Conservation (phyloP, 1,284 basidiomycete species). For the Wolfiporia cocos region DNA sequence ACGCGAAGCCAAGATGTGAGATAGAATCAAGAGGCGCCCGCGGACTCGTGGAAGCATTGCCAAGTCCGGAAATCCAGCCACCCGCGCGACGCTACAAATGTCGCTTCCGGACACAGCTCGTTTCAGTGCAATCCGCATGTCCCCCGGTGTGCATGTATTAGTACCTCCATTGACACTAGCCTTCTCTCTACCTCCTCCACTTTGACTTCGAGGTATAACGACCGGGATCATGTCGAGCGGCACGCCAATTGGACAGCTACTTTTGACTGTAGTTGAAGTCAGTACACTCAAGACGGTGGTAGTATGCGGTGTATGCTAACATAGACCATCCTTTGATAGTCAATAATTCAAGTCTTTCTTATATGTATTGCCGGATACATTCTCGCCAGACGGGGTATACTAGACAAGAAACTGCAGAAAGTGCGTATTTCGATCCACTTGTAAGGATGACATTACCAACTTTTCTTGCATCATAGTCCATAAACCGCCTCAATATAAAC, state of each 20-base stretch:
- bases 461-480: constrained; percentile 22
- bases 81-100: no score
- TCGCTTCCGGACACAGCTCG: no score
- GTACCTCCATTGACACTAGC: no score
- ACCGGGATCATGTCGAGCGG: constrained; percentile 5
- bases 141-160: no score
- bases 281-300: constrained; percentile 44
- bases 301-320: constrained; percentile 32
- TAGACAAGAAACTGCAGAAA: constrained; percentile 89
- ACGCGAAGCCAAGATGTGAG: no score
- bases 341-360: constrained; percentile 86
- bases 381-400: constrained; percentile 73
- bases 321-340: constrained; percentile 37
- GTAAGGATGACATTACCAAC: no score
- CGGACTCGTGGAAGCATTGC: no score
- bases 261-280: constrained; percentile 51
- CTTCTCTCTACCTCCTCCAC: no score
- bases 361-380: constrained; percentile 84
- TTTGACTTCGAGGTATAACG: constrained; percentile 34
- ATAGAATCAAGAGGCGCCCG: no score
- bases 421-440: constrained; percentile 33
- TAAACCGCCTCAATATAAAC: constrained; percentile 78
- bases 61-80: no score
- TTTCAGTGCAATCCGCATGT: no score
- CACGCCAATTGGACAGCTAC: constrained; percentile 31